These are phyloP conservation scores for Phytophthora constricta DNA, from an alignment of 352 stramenopile species.

Conservation along the genomic window DNA sequence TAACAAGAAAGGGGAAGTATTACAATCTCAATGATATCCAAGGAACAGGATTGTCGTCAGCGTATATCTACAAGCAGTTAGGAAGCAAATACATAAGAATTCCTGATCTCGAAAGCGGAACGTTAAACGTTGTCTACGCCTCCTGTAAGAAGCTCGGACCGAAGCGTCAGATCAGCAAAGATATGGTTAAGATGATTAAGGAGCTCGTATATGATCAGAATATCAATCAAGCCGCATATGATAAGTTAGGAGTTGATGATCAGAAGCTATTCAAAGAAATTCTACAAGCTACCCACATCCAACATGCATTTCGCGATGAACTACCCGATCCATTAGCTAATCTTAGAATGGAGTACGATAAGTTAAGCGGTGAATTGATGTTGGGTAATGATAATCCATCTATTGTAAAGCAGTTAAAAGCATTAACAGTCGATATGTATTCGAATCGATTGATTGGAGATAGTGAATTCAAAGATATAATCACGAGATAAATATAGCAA, in stretches of 20 bases:
- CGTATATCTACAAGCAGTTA: constrained; percentile 12
- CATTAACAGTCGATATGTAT: constrained; percentile 16
- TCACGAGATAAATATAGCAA: constrained; percentile 9
- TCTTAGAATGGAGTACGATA: constrained; percentile 16
- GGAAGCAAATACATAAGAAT: constrained; percentile 27
- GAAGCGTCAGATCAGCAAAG: constrained; percentile 16
- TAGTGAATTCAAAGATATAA: constrained; percentile 21
- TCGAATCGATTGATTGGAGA: constrained; percentile 10
- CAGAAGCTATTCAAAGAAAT: constrained; percentile 23
- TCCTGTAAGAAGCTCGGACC: constrained; percentile 9
- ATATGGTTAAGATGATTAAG: constrained; percentile 12
- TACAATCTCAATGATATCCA: constrained; percentile 33
- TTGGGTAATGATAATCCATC: constrained; percentile 19
- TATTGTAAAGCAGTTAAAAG: constrained; percentile 16
- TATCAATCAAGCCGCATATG: constrained; percentile 12
- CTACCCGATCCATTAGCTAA: constrained; percentile 8
- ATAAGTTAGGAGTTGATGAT: constrained; percentile 13
- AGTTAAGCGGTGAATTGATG: constrained; percentile 11
- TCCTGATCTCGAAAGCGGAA: constrained; percentile 12
- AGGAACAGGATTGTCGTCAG: constrained; percentile 3
- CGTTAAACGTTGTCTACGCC: constrained; percentile 14
- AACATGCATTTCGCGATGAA: constrained; percentile 15
- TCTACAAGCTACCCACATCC: constrained; percentile 9
- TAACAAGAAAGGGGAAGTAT: neutral
- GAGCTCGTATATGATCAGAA: constrained; percentile 11